Evolutionary conservation across 2,329 filamentous ascomycete genomes (phyloP).

Genomic region (Colletotrichum sp.): DNA sequence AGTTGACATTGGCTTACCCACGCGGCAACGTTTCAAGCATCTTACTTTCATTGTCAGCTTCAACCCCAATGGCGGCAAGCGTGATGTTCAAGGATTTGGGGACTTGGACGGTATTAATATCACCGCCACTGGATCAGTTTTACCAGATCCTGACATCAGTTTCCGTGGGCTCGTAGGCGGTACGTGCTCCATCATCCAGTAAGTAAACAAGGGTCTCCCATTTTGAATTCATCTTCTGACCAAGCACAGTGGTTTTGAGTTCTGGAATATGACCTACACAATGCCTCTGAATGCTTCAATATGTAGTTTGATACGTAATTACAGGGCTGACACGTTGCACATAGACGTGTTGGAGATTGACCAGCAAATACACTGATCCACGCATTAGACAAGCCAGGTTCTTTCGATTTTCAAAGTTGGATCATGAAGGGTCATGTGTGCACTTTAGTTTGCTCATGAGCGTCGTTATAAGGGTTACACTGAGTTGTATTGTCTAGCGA

Average conservation of each 20-base stretch:
- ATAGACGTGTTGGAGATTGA: neutral
- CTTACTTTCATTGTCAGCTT: conserved; percentile 54
- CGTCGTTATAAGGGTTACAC: neutral
- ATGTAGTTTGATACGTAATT: neutral
- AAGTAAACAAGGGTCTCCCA: neutral
- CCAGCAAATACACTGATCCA: neutral
- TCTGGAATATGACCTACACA: conserved; percentile 43
- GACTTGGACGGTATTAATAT: conserved; percentile 54
- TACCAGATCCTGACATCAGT: conserved; percentile 19
- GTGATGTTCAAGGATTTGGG: conserved; percentile 46
- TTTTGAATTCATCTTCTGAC: neutral
- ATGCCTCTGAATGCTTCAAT: conserved; percentile 36
- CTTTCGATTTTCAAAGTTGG: neutral
- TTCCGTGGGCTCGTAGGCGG: conserved; percentile 8
- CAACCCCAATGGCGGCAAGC: conserved; percentile 40
- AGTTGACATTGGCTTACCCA: conserved; percentile 58
- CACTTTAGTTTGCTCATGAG: neutral
- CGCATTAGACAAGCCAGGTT: neutral
- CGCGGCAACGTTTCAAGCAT: conserved; percentile 49
- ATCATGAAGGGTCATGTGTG: neutral
- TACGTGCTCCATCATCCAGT: conserved; percentile 5
- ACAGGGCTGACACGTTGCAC: neutral
- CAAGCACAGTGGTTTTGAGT: neutral
- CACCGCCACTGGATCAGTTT: conserved; percentile 47
- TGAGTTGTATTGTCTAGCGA: too few relatives aligned